Base-by-base conservation (phyloP, 1,139 yeast genomes). In the Yarrowia galli region DNA sequence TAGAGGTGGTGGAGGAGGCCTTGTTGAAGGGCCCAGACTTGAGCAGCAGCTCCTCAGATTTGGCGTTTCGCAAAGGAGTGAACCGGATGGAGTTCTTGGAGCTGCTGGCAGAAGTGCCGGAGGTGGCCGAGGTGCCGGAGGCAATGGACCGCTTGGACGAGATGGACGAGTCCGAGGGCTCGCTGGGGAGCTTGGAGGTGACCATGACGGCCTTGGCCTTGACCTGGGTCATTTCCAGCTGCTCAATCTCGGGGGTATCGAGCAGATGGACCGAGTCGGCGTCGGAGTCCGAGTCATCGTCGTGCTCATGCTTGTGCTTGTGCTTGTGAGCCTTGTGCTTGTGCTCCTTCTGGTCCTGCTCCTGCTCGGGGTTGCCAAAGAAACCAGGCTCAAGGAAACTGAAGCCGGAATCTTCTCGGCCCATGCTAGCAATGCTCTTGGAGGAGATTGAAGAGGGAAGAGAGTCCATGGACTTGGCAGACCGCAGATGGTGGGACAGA, bases 121-220 rank as follows among this genome's bases (percentile, higher is more conserved):
- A 53, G 7, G 58, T 61, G 25, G 45, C 25, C 1, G 54, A 36
- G 4, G 54, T 46, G 25, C 45, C 60, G 0, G 66, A 61, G 15
- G 20, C 45, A 10, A 23, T n/a, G 46, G 66, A 61, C 25, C 56
- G 45, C 56, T 46, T 48, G 54, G 56, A 46, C 25, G 46, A 36
- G 20, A 61, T n/a, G 16, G 66, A 61, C 23, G 56, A 46, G 45
- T 61, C 56, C 10, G 56, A 46, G 38, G 54, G 56, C 45, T 46
- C 56, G 25, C 22, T 13, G 28, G 66, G 66, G 16, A 58, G 51
- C 51, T 58, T 42, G 28, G 38, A 22, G 16, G 32, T 16, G 12
- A 58, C 64, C 64, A 58, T 58, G 32, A 58, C 64, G 15, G 64
- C 64, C 64, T 58, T 58, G 51, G 64, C 64, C 64, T 58, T 58